Percentiles rank a stretch among this genome's conserved stretches.
Evolutionary conservation across 2,329 filamentous ascomycete genomes (phyloP).

Genomic region (Colletotrichum sp.): DNA sequence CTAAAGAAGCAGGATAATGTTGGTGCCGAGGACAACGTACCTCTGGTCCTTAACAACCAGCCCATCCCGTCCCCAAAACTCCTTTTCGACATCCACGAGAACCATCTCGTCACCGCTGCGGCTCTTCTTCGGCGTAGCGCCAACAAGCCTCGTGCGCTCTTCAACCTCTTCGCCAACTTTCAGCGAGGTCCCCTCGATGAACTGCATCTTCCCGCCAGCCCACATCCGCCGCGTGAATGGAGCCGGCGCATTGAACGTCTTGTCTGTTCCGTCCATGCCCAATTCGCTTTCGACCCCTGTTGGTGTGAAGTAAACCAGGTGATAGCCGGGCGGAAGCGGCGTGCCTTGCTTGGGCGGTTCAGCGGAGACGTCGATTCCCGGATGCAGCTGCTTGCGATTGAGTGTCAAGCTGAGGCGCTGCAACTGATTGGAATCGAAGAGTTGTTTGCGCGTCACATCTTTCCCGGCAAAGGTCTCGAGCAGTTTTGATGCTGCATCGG

Average conservation of each 20-base stretch:
- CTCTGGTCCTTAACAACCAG: slow-evolving; percentile 60
- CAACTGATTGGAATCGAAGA: slow-evolving; percentile 67
- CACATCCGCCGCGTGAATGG: slow-evolving; percentile 72
- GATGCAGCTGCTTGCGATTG: slow-evolving; percentile 46
- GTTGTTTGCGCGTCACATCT: slow-evolving; percentile 42
- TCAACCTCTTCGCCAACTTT: slow-evolving; percentile 59
- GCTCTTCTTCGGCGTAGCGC: slow-evolving; percentile 59
- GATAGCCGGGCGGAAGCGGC: slow-evolving; percentile 62
- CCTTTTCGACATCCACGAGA: slow-evolving; percentile 68
- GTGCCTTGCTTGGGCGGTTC: slow-evolving; percentile 46
- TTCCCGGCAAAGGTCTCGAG: slow-evolving; percentile 32
- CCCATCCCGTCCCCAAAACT: slow-evolving; percentile 56
- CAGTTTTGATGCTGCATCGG: slow-evolving; percentile 33
- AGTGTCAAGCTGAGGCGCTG: slow-evolving; percentile 67
- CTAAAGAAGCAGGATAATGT: accelerated
- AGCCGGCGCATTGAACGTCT: slow-evolving; percentile 60
- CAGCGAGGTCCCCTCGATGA: slow-evolving; percentile 41
- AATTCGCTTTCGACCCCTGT: slow-evolving; percentile 57
- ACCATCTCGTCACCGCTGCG: slow-evolving; percentile 65
- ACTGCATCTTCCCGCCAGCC: slow-evolving; percentile 66
- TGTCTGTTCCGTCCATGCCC: slow-evolving; percentile 65
- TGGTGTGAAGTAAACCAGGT: slow-evolving; percentile 69
- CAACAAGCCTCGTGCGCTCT: slow-evolving; percentile 61
- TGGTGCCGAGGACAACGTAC: slow-evolving; percentile 25
- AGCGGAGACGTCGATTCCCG: slow-evolving; percentile 41